Base-by-base conservation (phyloP, 768 basidiomycete genomes). In the Trametes sanguinea region DNA sequence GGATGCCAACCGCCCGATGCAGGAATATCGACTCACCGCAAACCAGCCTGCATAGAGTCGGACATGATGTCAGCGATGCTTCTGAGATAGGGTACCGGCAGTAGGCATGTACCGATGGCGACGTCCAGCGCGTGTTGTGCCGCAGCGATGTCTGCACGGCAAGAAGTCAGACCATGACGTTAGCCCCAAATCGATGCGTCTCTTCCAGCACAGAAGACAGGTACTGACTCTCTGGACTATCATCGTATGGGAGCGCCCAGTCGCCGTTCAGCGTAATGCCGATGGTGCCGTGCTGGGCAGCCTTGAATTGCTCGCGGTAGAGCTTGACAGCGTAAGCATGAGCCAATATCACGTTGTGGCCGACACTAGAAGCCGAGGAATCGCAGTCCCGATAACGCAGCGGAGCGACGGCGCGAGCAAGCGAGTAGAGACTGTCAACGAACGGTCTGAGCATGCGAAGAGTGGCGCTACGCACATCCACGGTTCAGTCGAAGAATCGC, bases 251-350 rank as follows among this genome's bases (percentile, higher is more conserved):
- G 71, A 87, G 83, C 35, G 83, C 78, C 87, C 86, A 90, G 71
- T 89, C 87, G 10, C 88, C 86, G 66, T 90, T 90, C 47, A 91
- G 77, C 0, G 90, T 91, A 69, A 92, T 90, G n/a, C 89, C 89
- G 66, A 92, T 88, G 65, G 80, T 75, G 27, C 89, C 91, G 9
- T 81, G 77, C 71, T 90, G 88, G 1, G 63, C 72, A 3, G 79
- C 65, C 74, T 89, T 85, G 80, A 84, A 92, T 53, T 86, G 73
- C 32, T 85, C 80, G 32, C 87, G 83, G 69, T 90, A 92, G 11
- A 85, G 66, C 69, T 89, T 84, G 48, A 84, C 83, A 17, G 85
- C 86, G 62, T 81, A 70, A 0, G 88, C 90, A 65, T 92, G 91
- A 1, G 90, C 79, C 29, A 90, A 76, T 45, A 91, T 85, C 54